Evolutionary conservation across 768 basidiomycete genomes (phyloP).

Genomic region (Mycena olivaceomarginata): DNA sequence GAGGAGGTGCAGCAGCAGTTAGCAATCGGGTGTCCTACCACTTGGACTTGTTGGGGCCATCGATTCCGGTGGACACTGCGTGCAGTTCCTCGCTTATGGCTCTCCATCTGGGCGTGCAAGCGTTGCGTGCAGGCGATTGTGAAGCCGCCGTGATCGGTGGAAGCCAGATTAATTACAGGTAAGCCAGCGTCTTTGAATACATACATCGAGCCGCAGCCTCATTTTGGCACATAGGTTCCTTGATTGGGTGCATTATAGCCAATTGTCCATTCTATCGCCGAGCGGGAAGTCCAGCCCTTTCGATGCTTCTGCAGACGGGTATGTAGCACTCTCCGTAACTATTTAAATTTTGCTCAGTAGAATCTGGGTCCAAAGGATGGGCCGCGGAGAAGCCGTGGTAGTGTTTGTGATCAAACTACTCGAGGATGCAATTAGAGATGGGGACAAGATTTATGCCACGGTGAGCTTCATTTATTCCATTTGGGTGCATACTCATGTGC

Average conservation of each 20-base stretch:
- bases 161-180: constrained; percentile 64
- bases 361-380: constrained; percentile 44
- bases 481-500: neutral
- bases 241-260: constrained; percentile 61
- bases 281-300: constrained; percentile 68
- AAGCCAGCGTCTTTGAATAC: constrained; percentile 19
- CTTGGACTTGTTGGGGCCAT: constrained; percentile 66
- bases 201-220: neutral
- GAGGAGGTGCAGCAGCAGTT: constrained; percentile 54
- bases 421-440: constrained; percentile 52
- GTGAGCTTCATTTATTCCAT: constrained; percentile 27
- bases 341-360: neutral
- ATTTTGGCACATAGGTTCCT: constrained; percentile 48
- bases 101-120: constrained; percentile 68
- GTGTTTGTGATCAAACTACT: constrained; percentile 55
- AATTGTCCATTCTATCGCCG: constrained; percentile 59
- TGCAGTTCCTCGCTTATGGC: constrained; percentile 70
- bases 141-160: constrained; percentile 69
- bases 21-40: constrained; percentile 66
- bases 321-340: constrained; percentile 18
- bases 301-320: constrained; percentile 66
- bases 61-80: constrained; percentile 69
- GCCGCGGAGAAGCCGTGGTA: constrained; percentile 53
- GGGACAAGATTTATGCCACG: constrained; percentile 55
- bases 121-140: constrained; percentile 65